Evolutionary conservation across 345 rosid genomes (phyloP).

Genomic region (Alliaria petiolata): DNA sequence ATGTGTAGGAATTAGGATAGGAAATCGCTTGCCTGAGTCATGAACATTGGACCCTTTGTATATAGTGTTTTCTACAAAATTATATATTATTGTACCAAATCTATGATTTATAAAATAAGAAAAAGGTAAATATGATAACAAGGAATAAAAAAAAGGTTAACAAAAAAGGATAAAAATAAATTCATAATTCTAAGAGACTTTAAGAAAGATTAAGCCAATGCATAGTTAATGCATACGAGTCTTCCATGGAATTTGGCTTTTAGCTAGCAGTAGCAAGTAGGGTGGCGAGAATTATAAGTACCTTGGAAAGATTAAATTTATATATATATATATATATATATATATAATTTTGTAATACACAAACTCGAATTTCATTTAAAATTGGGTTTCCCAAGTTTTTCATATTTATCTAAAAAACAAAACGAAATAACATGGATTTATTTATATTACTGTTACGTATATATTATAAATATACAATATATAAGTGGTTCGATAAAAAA

Average conservation of each 20-base stretch:
- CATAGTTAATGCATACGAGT: conserved; percentile 3
- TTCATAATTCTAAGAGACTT: background rate
- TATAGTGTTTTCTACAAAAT: background rate
- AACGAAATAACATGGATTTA: background rate
- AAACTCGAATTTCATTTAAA: background rate
- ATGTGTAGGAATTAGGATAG: background rate
- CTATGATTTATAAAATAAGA: background rate
- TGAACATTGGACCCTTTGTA: background rate
- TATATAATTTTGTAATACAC: no score
- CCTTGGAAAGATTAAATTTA: background rate
- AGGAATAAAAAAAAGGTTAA: background rate
- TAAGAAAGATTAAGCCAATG: background rate
- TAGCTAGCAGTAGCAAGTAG: conserved; percentile 18
- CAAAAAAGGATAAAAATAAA: background rate
- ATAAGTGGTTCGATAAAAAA: background rate
- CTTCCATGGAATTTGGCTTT: conserved; percentile 7
- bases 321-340: background rate
- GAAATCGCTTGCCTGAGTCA: background rate
- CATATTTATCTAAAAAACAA: background rate
- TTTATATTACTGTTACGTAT: background rate
- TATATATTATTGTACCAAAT: background rate
- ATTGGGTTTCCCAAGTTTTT: background rate
- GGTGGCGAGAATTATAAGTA: conserved; percentile 4
- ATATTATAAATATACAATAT: background rate
- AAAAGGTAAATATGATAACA: background rate